Percentiles rank a stretch among this genome's conserved stretches.
Conservation (phyloP, 75 land plant species). For the Pinus albicaulis region DNA sequence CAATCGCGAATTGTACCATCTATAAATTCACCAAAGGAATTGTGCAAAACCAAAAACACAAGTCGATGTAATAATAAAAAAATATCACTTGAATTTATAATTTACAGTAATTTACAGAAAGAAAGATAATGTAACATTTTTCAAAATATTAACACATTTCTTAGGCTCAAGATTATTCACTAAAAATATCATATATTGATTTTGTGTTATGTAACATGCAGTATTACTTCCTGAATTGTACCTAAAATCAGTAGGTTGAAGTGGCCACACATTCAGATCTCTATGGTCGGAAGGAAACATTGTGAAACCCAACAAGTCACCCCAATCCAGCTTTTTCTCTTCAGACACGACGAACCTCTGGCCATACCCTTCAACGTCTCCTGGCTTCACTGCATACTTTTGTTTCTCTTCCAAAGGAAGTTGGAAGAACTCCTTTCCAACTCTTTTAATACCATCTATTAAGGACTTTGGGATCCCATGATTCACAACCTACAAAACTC, state of each 20-base stretch:
- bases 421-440: conserved; percentile 22
- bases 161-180: background rate
- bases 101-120: too few species aligned
- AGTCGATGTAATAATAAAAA: too few species aligned
- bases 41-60: too few species aligned
- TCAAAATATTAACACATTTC: too few species aligned
- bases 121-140: too few species aligned
- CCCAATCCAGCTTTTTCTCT: conserved; percentile 39
- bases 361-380: conserved; percentile 36
- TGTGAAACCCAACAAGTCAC: conserved; percentile 20
- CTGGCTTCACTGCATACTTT: conserved; percentile 11
- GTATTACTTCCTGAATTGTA: background rate
- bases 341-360: conserved; percentile 34
- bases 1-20: too few species aligned
- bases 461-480: conserved; percentile 38
- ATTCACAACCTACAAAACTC: conserved; percentile 37
- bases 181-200: too few species aligned
- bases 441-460: conserved; percentile 16
- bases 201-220: too few species aligned
- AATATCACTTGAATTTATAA: too few species aligned
- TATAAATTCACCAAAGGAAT: too few species aligned
- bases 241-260: conserved; percentile 23
- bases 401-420: conserved; percentile 32
- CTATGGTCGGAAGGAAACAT: conserved; percentile 8
- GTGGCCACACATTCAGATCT: conserved; percentile 17